A percentile compares a stretch with the other conserved stretches of the same genome.
Evolutionary conservation across 148 eudicot genomes (phyloP).

Genomic region (Cornus suecica): DNA sequence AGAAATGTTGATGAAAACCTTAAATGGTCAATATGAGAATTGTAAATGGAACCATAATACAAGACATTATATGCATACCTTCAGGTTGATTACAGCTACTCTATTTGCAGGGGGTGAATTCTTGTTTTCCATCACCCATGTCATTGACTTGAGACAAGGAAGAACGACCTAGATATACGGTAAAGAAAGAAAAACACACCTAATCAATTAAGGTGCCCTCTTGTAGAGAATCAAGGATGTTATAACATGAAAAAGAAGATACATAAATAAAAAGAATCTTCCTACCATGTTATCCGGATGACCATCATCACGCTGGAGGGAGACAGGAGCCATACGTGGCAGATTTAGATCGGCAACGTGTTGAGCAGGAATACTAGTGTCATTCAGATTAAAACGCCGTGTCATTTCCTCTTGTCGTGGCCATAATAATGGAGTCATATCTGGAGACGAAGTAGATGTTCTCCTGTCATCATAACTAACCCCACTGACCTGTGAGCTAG

Average conservation of each 20-base stretch:
- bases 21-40: not conserved
- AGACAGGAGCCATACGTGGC: constrained; percentile 64
- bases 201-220: not conserved
- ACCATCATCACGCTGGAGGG: constrained; percentile 64
- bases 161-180: constrained; percentile 44
- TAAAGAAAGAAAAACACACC: constrained; percentile 3
- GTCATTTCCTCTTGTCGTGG: constrained; percentile 75
- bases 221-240: not conserved
- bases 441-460: constrained; percentile 37
- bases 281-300: constrained; percentile 66
- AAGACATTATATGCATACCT: constrained; percentile 43
- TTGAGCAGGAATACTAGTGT: constrained; percentile 45
- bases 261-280: not conserved
- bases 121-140: constrained; percentile 93
- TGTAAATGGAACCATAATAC: not conserved
- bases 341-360: constrained; percentile 53
- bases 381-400: constrained; percentile 70
- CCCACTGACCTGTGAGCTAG: constrained; percentile 42
- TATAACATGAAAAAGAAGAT: not conserved
- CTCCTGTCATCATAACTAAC: constrained; percentile 46
- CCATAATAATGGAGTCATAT: constrained; percentile 70
- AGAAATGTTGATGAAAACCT: not conserved
- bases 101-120: constrained; percentile 65
- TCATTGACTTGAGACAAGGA: constrained; percentile 95
- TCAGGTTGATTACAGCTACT: constrained; percentile 81